Percentiles rank a stretch among this genome's conserved stretches.
phyloP scores from a whole-genome alignment of 805 yeast genomes.

The Wickerhamomyces queroliae region DNA sequence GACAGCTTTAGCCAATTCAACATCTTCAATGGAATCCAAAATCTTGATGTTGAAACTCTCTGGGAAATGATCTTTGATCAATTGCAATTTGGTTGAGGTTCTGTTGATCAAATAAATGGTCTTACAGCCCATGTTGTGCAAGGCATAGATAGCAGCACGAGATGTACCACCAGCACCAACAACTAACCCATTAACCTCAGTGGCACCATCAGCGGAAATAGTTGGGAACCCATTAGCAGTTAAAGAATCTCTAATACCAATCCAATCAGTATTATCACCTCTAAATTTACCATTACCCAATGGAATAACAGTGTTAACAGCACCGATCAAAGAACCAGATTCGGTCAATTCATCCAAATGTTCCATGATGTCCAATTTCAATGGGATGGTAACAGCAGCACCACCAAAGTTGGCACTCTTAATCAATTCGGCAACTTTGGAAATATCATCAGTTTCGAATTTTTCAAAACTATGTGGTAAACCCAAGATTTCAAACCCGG shows the following conservation, averaged over 20 bases:
- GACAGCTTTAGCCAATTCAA: constrained; percentile 34
- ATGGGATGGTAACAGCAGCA: constrained; percentile 91
- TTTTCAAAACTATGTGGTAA: constrained; percentile 67
- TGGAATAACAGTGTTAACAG: constrained; percentile 83
- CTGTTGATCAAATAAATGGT: constrained; percentile 79
- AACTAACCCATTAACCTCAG: constrained; percentile 57
- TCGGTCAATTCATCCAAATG: constrained; percentile 59
- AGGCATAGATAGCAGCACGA: constrained; percentile 88
- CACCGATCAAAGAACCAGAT: constrained; percentile 84
- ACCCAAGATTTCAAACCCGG: constrained; percentile 69
- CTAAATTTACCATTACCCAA: constrained; percentile 39
- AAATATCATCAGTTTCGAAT: constrained; percentile 63
- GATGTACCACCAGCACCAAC: constrained; percentile 98
- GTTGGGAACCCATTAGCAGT: constrained; percentile 54
- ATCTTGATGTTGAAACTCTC: constrained; percentile 50
- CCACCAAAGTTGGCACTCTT: constrained; percentile 69
- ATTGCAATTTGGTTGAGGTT: constrained; percentile 58
- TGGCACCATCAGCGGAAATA: constrained; percentile 14
- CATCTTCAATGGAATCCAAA: constrained; percentile 43
- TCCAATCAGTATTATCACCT: constrained; percentile 97
- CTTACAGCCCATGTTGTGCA: constrained; percentile 69
- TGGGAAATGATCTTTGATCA: constrained; percentile 58
- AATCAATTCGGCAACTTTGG: constrained; percentile 48
- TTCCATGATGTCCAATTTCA: constrained; percentile 75
- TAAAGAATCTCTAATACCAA: constrained; percentile 75